Evolutionary conservation across 225 moss, liverwort and hornwort genomes (phyloP).

Genomic region (Pleurozium schreberi): DNA sequence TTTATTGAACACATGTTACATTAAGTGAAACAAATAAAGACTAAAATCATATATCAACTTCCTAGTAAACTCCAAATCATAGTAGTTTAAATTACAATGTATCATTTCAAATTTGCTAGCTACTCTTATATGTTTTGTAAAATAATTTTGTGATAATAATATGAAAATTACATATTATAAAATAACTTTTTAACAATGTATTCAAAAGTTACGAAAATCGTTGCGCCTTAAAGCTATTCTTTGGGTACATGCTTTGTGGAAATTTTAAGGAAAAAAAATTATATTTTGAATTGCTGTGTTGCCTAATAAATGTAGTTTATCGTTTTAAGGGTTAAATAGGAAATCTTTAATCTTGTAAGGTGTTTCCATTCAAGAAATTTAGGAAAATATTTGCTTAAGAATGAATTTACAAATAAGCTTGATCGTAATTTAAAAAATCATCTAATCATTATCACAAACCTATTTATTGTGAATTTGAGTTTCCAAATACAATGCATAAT

Average conservation of each 20-base stretch:
- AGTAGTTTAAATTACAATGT: neutral
- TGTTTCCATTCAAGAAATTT: neutral
- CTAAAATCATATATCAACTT: neutral
- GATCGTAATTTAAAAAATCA: neutral
- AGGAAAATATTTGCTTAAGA: neutral
- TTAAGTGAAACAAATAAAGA: neutral
- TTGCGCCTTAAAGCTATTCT: too few species aligned
- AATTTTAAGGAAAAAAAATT: too few species aligned
- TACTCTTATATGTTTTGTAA: neutral
- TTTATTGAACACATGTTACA: neutral
- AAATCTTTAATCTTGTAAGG: neutral
- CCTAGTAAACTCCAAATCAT: neutral
- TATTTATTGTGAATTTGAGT: too few species aligned
- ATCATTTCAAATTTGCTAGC: neutral
- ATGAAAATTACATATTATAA: too few species aligned
- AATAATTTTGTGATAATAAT: accelerated
- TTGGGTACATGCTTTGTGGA: too few species aligned
- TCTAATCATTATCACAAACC: neutral
- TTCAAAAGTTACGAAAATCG: too few species aligned
- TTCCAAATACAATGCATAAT: too few species aligned
- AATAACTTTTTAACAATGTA: too few species aligned
- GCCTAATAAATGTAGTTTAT: too few species aligned
- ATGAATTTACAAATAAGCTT: neutral
- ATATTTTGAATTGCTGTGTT: too few species aligned
- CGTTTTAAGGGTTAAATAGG: neutral